These are phyloP conservation scores for Alternaria brassicae DNA, from an alignment of 2,329 filamentous ascomycete species.

Conservation along the genomic window DNA sequence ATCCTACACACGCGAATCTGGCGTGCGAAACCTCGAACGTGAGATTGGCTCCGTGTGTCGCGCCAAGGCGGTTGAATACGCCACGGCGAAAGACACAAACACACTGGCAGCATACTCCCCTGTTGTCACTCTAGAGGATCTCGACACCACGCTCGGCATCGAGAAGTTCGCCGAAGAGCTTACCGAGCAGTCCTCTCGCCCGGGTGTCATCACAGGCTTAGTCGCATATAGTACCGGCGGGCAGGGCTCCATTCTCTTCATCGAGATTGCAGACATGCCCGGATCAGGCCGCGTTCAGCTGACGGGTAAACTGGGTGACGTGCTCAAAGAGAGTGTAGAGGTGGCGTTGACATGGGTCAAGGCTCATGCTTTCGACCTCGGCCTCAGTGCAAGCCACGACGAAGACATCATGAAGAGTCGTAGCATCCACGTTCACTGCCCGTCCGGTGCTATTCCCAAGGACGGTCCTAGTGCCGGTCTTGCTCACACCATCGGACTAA, in stretches of 20 bases:
- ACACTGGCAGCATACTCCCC: constrained; percentile 72
- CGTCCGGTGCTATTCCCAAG: constrained; percentile 92
- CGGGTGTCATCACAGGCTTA: constrained; percentile 93
- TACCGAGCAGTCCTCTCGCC: constrained; percentile 79
- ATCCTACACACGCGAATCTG: constrained; percentile 93
- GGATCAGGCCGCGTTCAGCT: constrained; percentile 90
- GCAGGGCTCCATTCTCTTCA: constrained; percentile 96
- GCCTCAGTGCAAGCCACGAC: constrained; percentile 77
- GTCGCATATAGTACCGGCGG: constrained; percentile 93
- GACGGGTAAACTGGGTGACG: constrained; percentile 94
- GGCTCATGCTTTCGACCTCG: constrained; percentile 89
- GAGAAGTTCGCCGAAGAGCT: constrained; percentile 96
- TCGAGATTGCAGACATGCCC: constrained; percentile 97
- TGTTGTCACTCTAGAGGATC: constrained; percentile 75
- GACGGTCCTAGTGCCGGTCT: constrained; percentile 85
- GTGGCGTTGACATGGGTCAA: constrained; percentile 98
- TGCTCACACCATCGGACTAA: constrained; percentile 90
- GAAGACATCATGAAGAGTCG: constrained; percentile 97
- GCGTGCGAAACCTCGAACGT: constrained; percentile 93
- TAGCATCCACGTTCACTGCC: constrained; percentile 95
- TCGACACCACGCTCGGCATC: constrained; percentile 90
- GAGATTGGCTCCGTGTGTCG: constrained; percentile 95
- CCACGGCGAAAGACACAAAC: constrained; percentile 82
- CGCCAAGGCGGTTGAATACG: constrained; percentile 84
- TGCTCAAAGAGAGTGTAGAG: constrained; percentile 96